Conservation (phyloP, 768 basidiomycete species). For the Calocybe indica region DNA sequence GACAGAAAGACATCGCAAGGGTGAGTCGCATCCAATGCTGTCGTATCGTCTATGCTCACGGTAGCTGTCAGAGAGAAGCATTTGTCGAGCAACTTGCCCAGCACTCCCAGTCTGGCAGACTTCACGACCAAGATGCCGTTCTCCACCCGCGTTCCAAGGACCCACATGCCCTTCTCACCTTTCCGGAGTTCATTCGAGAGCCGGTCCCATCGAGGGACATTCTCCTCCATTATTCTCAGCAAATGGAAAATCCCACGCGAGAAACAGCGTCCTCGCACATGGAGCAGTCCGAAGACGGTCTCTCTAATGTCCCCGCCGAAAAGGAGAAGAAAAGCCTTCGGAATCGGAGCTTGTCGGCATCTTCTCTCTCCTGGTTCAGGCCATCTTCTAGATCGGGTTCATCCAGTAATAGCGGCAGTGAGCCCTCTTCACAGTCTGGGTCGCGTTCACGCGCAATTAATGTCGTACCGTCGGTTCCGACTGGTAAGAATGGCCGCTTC, state of each 20-base stretch:
- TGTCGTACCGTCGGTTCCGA: slow-evolving; percentile 8
- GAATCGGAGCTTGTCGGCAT: slow-evolving; percentile 54
- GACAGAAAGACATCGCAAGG: slow-evolving; percentile 56
- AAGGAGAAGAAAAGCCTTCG: slow-evolving; percentile 28
- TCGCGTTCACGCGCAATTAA: slow-evolving; percentile 11
- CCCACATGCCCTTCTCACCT: slow-evolving; percentile 45
- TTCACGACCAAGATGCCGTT: slow-evolving; percentile 76
- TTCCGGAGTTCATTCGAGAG: slow-evolving; percentile 63
- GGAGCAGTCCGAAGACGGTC: slow-evolving; percentile 7
- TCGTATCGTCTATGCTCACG: slow-evolving; percentile 4
- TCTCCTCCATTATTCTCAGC: slow-evolving; percentile 16
- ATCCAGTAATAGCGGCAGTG: slow-evolving; percentile 3
- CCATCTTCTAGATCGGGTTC: slow-evolving; percentile 25
- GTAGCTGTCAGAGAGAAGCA: slow-evolving; percentile 47
- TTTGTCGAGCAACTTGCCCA: slow-evolving; percentile 72
- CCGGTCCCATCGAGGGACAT: slow-evolving; percentile 43
- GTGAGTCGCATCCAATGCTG: slow-evolving; percentile 27
- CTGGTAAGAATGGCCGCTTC: slow-evolving; percentile 9
- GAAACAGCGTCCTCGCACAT: slow-evolving; percentile 7
- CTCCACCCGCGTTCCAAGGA: slow-evolving; percentile 40
- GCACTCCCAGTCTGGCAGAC: slow-evolving; percentile 67
- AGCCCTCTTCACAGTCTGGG: slow-evolving; percentile 11
- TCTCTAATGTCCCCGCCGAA: slow-evolving; percentile 7
- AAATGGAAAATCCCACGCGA: too few relatives aligned
- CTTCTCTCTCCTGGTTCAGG: slow-evolving; percentile 53